Conservation (phyloP, 176 grass and related monocot species). For the Carex cristatella region DNA sequence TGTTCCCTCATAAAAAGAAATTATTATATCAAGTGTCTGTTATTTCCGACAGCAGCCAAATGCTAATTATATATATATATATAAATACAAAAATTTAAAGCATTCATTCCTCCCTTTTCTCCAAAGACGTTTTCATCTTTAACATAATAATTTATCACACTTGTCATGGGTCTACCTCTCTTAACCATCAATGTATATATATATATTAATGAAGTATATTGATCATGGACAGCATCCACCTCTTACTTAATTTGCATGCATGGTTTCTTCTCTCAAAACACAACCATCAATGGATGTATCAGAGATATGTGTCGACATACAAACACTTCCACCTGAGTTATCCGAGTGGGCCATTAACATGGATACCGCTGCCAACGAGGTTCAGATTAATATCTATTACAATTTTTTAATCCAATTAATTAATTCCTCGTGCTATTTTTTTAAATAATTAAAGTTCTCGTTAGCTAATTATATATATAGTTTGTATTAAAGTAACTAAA, state of each 20-base stretch:
- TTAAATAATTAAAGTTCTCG: not conserved
- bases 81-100: not conserved
- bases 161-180: too few relatives aligned
- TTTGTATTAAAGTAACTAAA: not conserved
- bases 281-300: not conserved
- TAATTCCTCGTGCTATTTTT: not conserved
- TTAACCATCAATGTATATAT: not conserved
- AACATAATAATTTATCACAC: too few relatives aligned
- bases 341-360: not conserved
- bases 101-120: not conserved
- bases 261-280: not conserved
- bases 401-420: not conserved
- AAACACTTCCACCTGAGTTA: not conserved
- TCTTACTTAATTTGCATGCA: not conserved
- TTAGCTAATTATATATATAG: not conserved
- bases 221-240: too few relatives aligned
- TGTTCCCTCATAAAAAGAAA: too few relatives aligned
- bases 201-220: too few relatives aligned
- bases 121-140: not conserved
- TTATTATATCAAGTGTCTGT: not conserved
- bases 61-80: not conserved
- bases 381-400: not conserved
- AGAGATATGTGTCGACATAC: not conserved
- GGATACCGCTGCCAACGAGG: not conserved
- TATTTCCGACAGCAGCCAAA: too few relatives aligned